phyloP scores from a whole-genome alignment of 768 basidiomycete species.

The Nidularia sp. region DNA sequence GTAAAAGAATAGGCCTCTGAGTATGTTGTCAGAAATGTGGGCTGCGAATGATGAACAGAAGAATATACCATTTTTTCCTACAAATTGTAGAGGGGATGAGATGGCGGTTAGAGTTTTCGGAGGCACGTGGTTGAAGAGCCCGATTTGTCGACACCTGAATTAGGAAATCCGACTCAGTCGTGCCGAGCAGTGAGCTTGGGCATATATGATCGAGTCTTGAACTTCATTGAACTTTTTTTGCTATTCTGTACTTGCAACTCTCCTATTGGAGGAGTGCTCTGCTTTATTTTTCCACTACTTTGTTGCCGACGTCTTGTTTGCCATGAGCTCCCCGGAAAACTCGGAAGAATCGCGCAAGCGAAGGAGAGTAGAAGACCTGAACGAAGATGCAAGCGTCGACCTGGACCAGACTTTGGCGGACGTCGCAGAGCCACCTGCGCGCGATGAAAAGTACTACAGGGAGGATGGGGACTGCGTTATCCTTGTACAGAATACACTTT shows the following conservation, averaged over 20 bases:
- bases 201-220: background rate
- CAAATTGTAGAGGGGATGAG: constrained; percentile 1
- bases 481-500: constrained; percentile 6
- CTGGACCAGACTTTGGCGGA: background rate
- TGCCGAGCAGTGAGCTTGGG: background rate
- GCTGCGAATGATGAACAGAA: background rate
- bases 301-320: background rate
- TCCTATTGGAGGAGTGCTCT: background rate
- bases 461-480: constrained; percentile 9
- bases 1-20: constrained; percentile 71
- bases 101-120: constrained; percentile 15
- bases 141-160: background rate
- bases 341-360: background rate
- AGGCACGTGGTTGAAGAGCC: constrained; percentile 11
- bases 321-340: background rate
- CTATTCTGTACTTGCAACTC: too few species aligned
- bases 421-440: background rate
- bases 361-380: background rate
- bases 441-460: constrained; percentile 4
- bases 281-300: too few species aligned
- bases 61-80: constrained; percentile 29
- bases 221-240: too few species aligned
- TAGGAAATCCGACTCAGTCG: background rate
- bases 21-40: constrained; percentile 1
- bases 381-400: background rate